Base-by-base conservation (phyloP, 176 grass and related monocot genomes). In the Oryza rufipogon region DNA sequence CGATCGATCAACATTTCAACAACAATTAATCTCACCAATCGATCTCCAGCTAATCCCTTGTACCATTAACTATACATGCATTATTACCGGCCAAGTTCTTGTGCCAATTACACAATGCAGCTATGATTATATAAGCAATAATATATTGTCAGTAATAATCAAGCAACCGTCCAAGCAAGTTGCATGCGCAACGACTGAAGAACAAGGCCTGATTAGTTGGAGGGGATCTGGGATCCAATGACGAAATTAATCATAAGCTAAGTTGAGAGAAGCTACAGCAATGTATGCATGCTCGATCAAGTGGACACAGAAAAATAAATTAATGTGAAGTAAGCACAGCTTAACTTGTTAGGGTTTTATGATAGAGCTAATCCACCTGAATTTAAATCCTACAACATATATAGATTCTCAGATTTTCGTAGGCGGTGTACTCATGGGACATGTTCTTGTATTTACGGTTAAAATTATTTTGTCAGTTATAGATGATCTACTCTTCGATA, bases 351-450 rank as follows among this genome's bases (percentile, higher is more conserved):
- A 36, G 0, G 5, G 5, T 5, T 38, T 38, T 38, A 0, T 38
- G 36, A 38, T 38, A 5, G 5, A 38, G 5, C 36, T 6, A 38
- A 38, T 38, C 5, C 5, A 38, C 0, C 36, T 6, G 0, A 38
- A 1, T 38, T 38, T 6, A 38, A 38, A 38, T 38, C 36, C 36
- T 1, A 38, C 0, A 1, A 38, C 36, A 7, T 38, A 38, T 6
- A 38, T 1, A 5, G 5, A 6, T 38, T 38, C 36, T 38, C 36
- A 38, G 0, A 38, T 38, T 38, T 5, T 38, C 0, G 36, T 38
- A 38, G 0, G 36, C 5, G 36, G 5, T 0, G 0, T 36, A 38
- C 5, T 38, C 0, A 38, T 38, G 0, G 36, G 36, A 0, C 1
- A 38, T 7, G 36, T 38, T 1, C 6, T 38, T 5, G 36, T 1